phyloP scores from a whole-genome alignment of 2,329 filamentous ascomycete species.

The Scedosporium minutisporum region DNA sequence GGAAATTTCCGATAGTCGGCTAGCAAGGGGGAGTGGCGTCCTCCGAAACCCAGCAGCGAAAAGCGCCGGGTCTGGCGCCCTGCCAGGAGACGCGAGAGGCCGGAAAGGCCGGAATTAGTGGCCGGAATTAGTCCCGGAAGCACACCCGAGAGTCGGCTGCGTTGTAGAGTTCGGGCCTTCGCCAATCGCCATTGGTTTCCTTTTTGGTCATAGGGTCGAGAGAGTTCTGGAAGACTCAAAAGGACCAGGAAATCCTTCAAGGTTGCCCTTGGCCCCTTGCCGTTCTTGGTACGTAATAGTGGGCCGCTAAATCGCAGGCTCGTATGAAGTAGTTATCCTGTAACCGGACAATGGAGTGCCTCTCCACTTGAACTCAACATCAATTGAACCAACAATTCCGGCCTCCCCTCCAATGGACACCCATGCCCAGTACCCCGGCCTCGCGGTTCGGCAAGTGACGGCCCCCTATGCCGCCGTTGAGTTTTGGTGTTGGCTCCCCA shows the following conservation, averaged over 20 bases:
- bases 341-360: neutral
- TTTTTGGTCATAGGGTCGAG: neutral
- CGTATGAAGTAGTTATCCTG: neutral
- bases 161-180: too few relatives aligned
- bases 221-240: neutral
- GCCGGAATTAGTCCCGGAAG: too few relatives aligned
- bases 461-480: neutral
- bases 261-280: neutral
- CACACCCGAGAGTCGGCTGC: too few relatives aligned
- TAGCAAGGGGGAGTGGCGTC: neutral
- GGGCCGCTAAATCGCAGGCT: neutral
- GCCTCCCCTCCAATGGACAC: neutral
- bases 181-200: neutral
- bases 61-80: too few relatives aligned
- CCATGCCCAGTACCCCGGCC: neutral
- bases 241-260: neutral
- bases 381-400: neutral
- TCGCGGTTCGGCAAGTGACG: neutral
- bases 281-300: conserved; percentile 7
- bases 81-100: too few relatives aligned
- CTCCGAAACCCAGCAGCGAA: neutral
- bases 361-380: neutral
- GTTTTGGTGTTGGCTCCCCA: neutral
- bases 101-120: too few relatives aligned
- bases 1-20: neutral